Evolutionary conservation across 2,329 filamentous ascomycete genomes (phyloP), one percentile per base, ranked within the genome.

Genomic region (Colletotrichum cereale): DNA sequence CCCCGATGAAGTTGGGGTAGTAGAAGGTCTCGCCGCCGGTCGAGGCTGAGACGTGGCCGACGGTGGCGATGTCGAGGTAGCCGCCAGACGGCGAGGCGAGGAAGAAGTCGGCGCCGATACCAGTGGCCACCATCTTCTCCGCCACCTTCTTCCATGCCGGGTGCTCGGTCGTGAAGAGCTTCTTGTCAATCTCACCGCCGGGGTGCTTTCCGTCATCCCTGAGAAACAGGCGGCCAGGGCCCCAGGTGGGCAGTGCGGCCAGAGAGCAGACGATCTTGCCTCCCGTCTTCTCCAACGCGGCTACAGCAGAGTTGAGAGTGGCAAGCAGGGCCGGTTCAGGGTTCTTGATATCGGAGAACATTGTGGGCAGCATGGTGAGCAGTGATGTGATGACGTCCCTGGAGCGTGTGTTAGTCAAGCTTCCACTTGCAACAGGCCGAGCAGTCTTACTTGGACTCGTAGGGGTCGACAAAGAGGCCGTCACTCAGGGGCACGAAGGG

Each of bases 1-100:
- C 93, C 10, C 92, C 90, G 71, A 97, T 91, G 84, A 97, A 99
- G 81, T 98, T 99, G 56, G 96, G 95, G 80, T 97, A 99, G 83
- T 97, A 98, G 82, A 95, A 99, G 0, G 92, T 93, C 81, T 99
- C 96, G 74, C 96, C 96, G 69, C 96, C 96, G n/a, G 94, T 97
- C 38, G 93, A 91, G 52, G 94, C 91, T 40, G 96, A 90, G 29
- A 97, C 89, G 80, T 97, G 93, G 52, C 95, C 94, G 76, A 98
- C 92, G 3, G 96, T 97, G 42, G 95, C 96, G 79, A 98, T 91
- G 77, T 98, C 96, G 57, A 98, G 88, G 81, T 97, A 98, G 21
- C 93, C 93, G 62, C 96, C 96, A 56, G 93, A 93, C 1, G 96
- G 94, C 14, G 96, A 92, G 29, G 95, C 95, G 76, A 99, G 86